Conservation (phyloP, 306 rosid species). For the Benincasa hispida region DNA sequence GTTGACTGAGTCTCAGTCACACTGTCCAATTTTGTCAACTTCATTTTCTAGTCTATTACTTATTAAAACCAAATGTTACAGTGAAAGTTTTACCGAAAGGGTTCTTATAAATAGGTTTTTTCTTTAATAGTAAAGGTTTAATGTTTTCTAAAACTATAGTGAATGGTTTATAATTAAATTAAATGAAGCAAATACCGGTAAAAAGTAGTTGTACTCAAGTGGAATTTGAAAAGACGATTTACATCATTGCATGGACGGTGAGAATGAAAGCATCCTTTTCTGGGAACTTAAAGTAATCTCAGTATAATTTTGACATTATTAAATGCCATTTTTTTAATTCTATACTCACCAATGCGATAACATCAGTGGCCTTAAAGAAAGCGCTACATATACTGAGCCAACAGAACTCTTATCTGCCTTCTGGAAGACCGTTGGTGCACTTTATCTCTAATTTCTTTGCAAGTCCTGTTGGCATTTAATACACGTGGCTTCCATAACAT, state of each 20-base stretch:
- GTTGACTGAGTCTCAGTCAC: not conserved
- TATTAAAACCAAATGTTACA: not conserved
- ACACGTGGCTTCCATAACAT: not conserved
- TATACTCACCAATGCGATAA: not conserved
- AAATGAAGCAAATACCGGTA: not conserved
- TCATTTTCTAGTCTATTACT: not conserved
- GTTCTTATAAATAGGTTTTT: too few relatives aligned
- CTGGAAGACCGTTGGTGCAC: not conserved
- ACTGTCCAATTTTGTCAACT: not conserved
- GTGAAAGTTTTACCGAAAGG: not conserved
- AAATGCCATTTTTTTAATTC: not conserved
- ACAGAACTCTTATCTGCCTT: not conserved
- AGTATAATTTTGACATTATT: not conserved
- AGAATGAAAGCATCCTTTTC: not conserved
- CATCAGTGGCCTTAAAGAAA: not conserved
- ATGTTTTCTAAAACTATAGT: not conserved
- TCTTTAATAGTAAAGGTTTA: not conserved
- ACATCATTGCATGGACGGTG: not conserved
- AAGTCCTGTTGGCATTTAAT: not conserved
- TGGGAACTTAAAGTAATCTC: not conserved
- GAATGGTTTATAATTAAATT: not conserved
- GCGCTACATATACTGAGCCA: not conserved
- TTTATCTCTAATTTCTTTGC: not conserved
- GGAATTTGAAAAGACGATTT: not conserved
- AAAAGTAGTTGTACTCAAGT: not conserved